These are phyloP conservation scores for Fusarium nurragi DNA, from an alignment of 2,329 filamentous ascomycete species.

Conservation along the genomic window DNA sequence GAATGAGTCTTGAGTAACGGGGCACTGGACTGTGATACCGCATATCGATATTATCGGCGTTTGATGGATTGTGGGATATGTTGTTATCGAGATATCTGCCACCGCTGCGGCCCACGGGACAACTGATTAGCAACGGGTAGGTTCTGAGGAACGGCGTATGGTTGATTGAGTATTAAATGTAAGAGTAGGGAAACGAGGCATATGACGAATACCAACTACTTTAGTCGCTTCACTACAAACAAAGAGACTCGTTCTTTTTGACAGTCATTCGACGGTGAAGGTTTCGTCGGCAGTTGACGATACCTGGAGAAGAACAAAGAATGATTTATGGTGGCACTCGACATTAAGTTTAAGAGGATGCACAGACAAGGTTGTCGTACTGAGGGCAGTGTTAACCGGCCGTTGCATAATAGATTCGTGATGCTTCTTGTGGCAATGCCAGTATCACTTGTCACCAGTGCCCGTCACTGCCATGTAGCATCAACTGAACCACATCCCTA, in stretches of 20 bases:
- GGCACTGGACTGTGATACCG: conserved; percentile 10
- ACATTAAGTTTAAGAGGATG: conserved; percentile 4
- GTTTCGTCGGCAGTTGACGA: conserved; percentile 3
- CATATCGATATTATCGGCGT: conserved; percentile 28
- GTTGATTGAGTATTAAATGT: conserved; percentile 7
- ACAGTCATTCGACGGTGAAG: background rate
- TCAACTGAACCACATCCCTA: background rate
- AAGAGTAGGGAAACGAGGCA: conserved; percentile 13
- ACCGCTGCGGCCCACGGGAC: background rate
- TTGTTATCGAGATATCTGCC: background rate
- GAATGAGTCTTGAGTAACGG: conserved; percentile 76
- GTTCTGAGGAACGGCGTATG: conserved; percentile 24
- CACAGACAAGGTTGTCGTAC: conserved; percentile 25
- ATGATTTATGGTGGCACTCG: conserved; percentile 22
- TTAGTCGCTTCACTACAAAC: conserved; percentile 17
- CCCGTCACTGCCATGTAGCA: conserved; percentile 3
- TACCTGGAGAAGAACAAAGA: conserved; percentile 32
- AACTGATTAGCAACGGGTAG: conserved; percentile 1
- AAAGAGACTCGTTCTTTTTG: conserved; percentile 11
- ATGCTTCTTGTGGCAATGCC: background rate
- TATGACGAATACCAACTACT: conserved; percentile 23
- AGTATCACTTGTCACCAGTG: conserved; percentile 12
- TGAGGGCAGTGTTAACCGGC: background rate
- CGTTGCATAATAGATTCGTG: background rate
- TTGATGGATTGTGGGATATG: conserved; percentile 50